A percentile compares a stretch with the other conserved stretches of the same genome.
phyloP scores from a whole-genome alignment of 2,329 filamentous ascomycete genomes.

The Botrytis deweyae region DNA sequence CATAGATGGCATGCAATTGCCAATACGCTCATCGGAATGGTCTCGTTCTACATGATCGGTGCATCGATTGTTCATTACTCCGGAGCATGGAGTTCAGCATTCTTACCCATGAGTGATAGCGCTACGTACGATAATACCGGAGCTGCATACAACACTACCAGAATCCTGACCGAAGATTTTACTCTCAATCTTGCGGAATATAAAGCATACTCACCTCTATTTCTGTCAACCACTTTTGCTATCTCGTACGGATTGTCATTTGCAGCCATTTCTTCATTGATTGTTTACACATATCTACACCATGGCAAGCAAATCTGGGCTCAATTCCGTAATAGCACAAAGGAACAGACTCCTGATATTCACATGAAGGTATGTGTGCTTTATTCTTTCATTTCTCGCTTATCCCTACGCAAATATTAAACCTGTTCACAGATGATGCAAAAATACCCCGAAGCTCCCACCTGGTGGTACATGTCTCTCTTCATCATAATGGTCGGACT shows the following conservation, averaged over 20 bases:
- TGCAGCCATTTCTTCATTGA: conserved; percentile 65
- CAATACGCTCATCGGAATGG: conserved; percentile 68
- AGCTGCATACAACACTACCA: conserved; percentile 59
- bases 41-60: conserved; percentile 61
- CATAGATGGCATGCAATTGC: conserved; percentile 65
- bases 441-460: conserved; percentile 8
- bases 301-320: conserved; percentile 64
- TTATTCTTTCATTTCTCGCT: background rate
- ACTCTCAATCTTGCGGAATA: conserved; percentile 65
- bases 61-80: conserved; percentile 62
- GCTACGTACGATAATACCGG: conserved; percentile 73
- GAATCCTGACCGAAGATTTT: conserved; percentile 60
- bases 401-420: background rate
- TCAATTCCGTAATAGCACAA: conserved; percentile 3
- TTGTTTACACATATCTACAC: conserved; percentile 66
- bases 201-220: conserved; percentile 68
- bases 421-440: background rate
- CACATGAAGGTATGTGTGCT: conserved; percentile 6
- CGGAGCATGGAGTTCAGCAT: conserved; percentile 41
- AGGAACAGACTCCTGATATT: conserved; percentile 11
- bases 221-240: conserved; percentile 70
- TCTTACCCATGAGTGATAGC: conserved; percentile 69
- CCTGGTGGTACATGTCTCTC: conserved; percentile 14
- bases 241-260: conserved; percentile 71
- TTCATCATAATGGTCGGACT: conserved; percentile 21